Base-by-base conservation (phyloP, 805 yeast genomes). In the Candida arabinofermentans region DNA sequence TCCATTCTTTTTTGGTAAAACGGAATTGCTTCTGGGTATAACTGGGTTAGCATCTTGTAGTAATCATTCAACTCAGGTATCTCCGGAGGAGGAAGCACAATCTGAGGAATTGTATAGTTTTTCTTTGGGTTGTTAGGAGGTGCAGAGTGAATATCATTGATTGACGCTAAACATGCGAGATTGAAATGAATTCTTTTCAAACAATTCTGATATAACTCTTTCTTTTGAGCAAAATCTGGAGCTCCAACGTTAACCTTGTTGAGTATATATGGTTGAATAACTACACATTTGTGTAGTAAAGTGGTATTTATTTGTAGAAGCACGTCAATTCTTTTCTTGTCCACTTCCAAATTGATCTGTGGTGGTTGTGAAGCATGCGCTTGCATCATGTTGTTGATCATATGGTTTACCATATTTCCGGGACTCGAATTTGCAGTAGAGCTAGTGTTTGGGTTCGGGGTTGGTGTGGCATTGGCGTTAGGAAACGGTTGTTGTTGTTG, bases 1-100 rank as follows among this genome's bases (percentile, higher is more conserved):
- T 55, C 53, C 55, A 55, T 48, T 18, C 57, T 51, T 34, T 56
- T 47, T 37, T 57, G 63, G 43, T 51, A 59, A 29, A 58, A 46
- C 4, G 58, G 54, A 37, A 56, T 43, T 5, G 79, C 78, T 44
- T 77, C 81, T 0, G 80, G 81, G 46, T 76, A 77, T 27, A 77
- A 53, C 39, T 70, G 58, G 35, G 57, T 56, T 39, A 61, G 43
- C 9, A 48, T 17, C 37, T 64, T 63, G 54, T 77, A 77, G 31
- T 71, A 65, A 29, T 67, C 71, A 38, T 62, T 61, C 33, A 77
- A 61, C 48, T 75, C 82, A 0, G 81, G 79, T 62, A 75, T 65
- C 34, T 75, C 81, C 3, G 69, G 69, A 7, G 82, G 82, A 5
- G 83, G 72, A 1, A 74, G 62, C 44, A 76, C 66, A 31, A 77